These are phyloP conservation scores for Rhizopus stolonifer DNA, from an alignment of 371 early-diverging fungal species.

Conservation along the genomic window DNA sequence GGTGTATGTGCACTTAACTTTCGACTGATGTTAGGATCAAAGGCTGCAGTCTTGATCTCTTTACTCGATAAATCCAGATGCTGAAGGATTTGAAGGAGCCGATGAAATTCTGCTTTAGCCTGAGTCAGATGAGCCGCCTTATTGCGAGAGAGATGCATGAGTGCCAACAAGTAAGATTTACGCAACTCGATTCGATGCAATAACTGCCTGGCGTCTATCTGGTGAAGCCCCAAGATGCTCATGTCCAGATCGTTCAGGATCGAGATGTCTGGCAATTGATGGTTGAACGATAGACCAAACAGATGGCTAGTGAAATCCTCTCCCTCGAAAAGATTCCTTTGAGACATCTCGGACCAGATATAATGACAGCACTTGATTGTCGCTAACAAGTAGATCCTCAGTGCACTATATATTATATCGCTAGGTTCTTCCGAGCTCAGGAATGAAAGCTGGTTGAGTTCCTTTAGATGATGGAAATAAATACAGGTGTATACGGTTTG, in stretches of 20 bases:
- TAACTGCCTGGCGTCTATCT: conserved; percentile 14
- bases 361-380: conserved; percentile 57
- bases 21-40: conserved; percentile 68
- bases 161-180: conserved; percentile 31
- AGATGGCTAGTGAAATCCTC: conserved; percentile 72
- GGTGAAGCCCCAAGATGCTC: conserved; percentile 6
- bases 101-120: conserved; percentile 27
- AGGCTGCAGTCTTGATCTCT: conserved; percentile 45
- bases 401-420: conserved; percentile 41
- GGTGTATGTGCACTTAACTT: conserved; percentile 71
- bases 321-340: conserved; percentile 65
- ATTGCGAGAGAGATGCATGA: conserved; percentile 34
- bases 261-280: conserved; percentile 45
- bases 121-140: conserved; percentile 28
- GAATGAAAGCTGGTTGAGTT: conserved; percentile 31
- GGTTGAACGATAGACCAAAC: conserved; percentile 61
- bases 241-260: conserved; percentile 52
- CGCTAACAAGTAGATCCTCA: conserved; percentile 55
- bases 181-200: conserved; percentile 30
- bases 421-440: conserved; percentile 5
- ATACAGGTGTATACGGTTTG: conserved; percentile 76
- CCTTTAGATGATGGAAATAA: conserved; percentile 55
- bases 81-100: background rate
- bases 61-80: conserved; percentile 4
- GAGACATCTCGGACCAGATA: conserved; percentile 62